Conservation (phyloP, 2,329 filamentous ascomycete species). For the Alternaria sp. region DNA sequence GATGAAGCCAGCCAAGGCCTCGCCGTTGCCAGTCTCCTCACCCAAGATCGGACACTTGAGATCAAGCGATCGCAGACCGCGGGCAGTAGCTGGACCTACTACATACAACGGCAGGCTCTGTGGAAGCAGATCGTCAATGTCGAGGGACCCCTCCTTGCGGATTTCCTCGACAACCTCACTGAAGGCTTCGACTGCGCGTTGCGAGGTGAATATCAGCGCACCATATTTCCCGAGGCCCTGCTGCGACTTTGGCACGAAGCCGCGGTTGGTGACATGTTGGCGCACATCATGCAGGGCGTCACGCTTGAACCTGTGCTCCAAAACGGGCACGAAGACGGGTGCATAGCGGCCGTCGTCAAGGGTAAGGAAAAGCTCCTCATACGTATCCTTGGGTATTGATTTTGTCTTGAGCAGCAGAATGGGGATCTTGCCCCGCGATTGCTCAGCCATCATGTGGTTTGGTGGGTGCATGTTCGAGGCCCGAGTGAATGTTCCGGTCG, state of each 20-base stretch:
- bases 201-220: constrained; percentile 85
- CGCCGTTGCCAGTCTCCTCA: constrained; percentile 84
- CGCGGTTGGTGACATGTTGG: constrained; percentile 58
- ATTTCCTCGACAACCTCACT: constrained; percentile 67
- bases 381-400: constrained; percentile 75
- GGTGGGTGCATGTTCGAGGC: constrained; percentile 18
- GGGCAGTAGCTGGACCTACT: constrained; percentile 82
- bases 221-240: constrained; percentile 63
- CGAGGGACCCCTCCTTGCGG: constrained; percentile 44
- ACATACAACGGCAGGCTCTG: constrained; percentile 73
- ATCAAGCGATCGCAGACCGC: constrained; percentile 69
- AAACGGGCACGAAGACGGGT: constrained; percentile 77
- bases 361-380: constrained; percentile 71
- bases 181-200: constrained; percentile 84
- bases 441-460: constrained; percentile 35
- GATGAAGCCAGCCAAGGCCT: constrained; percentile 80
- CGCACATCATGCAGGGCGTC: constrained; percentile 65
- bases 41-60: constrained; percentile 72
- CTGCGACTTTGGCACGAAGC: constrained; percentile 43
- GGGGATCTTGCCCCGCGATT: constrained; percentile 53
- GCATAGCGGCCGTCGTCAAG: constrained; percentile 61
- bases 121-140: constrained; percentile 51
- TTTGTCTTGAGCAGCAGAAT: constrained; percentile 81
- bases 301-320: constrained; percentile 74
- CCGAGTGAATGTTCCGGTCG: constrained; percentile 1